Base-by-base conservation (phyloP, 805 yeast genomes). In the Ogataea glucozyma region DNA sequence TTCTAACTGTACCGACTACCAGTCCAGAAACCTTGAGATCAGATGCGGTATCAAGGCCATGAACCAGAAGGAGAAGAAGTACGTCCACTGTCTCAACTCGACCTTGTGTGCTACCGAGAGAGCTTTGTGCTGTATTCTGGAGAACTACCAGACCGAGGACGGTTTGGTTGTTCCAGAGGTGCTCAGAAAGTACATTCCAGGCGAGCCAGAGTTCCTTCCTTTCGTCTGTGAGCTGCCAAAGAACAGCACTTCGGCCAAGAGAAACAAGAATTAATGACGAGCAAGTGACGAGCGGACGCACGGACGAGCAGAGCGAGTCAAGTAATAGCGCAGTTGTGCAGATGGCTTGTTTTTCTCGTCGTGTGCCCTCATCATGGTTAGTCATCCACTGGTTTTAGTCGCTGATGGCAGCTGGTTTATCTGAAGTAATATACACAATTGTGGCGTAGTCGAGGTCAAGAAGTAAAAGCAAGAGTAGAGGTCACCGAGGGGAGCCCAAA, bases 1-100 rank as follows among this genome's bases (percentile, higher is more conserved):
- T 75, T 91, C 98, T 46, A 93, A 93, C 79, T 93, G 99, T 81
- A 93, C 99, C 47, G 99, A 93, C 73, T 93, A 93, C 72, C 99
- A 93, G 76, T 88, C 98, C 41, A 86, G 99, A 76, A 91, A 91
- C 78, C 78, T 93, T 65, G 99, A 93, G 76, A 93, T 93, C 64
- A 85, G 99, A 79, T 93, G 97, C 70, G 99, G 99, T 67, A 87
- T 93, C 61, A 90, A 91, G 76, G 88, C 91, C 71, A 81, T 83
- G 75, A 88, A 88, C 69, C 97, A 90, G 71, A 83, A 83, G 60
- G 96, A 89, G 65, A 93, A 93, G 88, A 90, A 86, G 70, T 93
- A 93, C 70, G 99, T 93, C 48, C 99, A 93, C 71, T 93, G 99
- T 75, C 79, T 93, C 73, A 93, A 93, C 80, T 88, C 97, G 40